A percentile compares a stretch with the other conserved stretches of the same genome.
Evolutionary conservation across 2,329 filamentous ascomycete species (phyloP).

Genomic region (Exophiala lecanii-corni): DNA sequence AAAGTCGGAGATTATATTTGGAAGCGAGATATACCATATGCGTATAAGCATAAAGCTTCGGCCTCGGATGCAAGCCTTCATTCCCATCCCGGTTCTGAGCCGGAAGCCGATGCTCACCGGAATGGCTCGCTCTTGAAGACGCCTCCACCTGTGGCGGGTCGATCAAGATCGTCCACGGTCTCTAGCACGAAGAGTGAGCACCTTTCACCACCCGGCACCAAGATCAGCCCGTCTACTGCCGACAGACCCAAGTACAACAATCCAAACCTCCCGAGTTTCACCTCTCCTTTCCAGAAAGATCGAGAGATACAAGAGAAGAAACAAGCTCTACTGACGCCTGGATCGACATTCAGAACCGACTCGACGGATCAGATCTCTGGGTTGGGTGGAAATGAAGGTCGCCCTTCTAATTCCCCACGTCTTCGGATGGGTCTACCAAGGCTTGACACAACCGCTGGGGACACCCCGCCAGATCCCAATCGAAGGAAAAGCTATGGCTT

Average conservation of each 20-base stretch:
- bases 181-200: slow-evolving; percentile 22
- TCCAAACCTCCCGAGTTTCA: slow-evolving; percentile 49
- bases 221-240: slow-evolving; percentile 5
- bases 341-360: slow-evolving; percentile 10
- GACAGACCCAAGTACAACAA: slow-evolving; percentile 36
- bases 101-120: slow-evolving; percentile 36
- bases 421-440: slow-evolving; percentile 46
- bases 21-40: slow-evolving; percentile 49
- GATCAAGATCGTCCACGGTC: slow-evolving; percentile 22
- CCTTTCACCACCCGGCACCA: slow-evolving; percentile 6
- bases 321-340: slow-evolving; percentile 26
- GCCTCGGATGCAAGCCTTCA: slow-evolving; percentile 42
- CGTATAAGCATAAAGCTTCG: slow-evolving; percentile 34
- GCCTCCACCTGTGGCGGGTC: slow-evolving; percentile 6
- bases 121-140: slow-evolving; percentile 20
- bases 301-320: slow-evolving; percentile 31
- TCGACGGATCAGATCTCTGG: slow-evolving; percentile 39
- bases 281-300: slow-evolving; percentile 42
- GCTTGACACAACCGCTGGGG: slow-evolving; percentile 43
- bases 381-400: slow-evolving; percentile 35
- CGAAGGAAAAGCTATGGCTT: slow-evolving; percentile 31
- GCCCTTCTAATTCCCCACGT: slow-evolving; percentile 38
- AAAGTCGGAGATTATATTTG: slow-evolving; percentile 59
- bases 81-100: slow-evolving; percentile 46
- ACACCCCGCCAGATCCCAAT: slow-evolving; percentile 17